Evolutionary conservation across 441 rosid genomes (phyloP).

Genomic region (Gossypium aridum): DNA sequence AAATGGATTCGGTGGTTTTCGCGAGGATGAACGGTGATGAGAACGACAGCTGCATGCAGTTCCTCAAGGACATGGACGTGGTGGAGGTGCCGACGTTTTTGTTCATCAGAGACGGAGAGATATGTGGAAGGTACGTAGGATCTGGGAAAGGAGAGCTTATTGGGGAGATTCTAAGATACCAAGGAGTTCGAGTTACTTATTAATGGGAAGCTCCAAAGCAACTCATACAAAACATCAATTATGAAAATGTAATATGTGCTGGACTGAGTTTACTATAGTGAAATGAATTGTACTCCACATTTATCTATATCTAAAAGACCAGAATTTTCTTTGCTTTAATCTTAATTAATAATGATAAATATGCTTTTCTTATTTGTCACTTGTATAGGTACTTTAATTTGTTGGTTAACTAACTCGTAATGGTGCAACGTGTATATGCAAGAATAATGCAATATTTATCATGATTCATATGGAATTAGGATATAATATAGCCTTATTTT

Average conservation of each 20-base stretch:
- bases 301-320: neutral
- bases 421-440: neutral
- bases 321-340: neutral
- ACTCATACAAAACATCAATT: neutral
- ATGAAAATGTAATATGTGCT: too few species aligned
- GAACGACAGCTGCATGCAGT: slow-evolving; percentile 86
- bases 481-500: neutral
- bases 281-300: neutral
- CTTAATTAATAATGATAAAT: neutral
- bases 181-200: slow-evolving; percentile 85
- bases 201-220: too few species aligned
- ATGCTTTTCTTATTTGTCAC: neutral
- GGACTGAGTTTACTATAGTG: neutral
- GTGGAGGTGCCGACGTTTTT: slow-evolving; percentile 78
- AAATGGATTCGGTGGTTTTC: slow-evolving; percentile 73
- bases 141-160: slow-evolving; percentile 95
- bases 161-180: slow-evolving; percentile 86
- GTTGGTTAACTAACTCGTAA: neutral
- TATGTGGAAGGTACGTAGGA: slow-evolving; percentile 76
- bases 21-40: slow-evolving; percentile 92
- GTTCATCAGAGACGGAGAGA: slow-evolving; percentile 72
- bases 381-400: neutral
- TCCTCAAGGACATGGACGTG: slow-evolving; percentile 75
- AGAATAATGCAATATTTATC: neutral
- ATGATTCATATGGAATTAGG: neutral